Conservation (phyloP, 1,284 basidiomycete species). For the Ceratobasidium sp. region DNA sequence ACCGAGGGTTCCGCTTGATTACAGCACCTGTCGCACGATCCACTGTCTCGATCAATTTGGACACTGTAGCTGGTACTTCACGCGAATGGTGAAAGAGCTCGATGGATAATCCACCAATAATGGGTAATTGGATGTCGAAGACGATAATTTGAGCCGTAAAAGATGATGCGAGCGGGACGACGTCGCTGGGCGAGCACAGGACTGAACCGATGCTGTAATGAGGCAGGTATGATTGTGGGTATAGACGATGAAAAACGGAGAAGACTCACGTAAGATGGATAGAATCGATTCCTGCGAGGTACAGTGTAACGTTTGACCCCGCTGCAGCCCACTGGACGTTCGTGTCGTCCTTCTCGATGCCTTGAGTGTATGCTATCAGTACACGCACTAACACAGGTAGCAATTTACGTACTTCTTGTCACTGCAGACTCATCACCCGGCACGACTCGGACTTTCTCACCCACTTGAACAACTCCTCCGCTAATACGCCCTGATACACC, state of each 20-base stretch:
- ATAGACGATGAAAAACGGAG: neutral
- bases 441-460: constrained; percentile 86
- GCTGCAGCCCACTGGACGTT: constrained; percentile 89
- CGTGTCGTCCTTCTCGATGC: constrained; percentile 88
- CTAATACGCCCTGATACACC: constrained; percentile 90
- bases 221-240: neutral
- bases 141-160: constrained; percentile 93
- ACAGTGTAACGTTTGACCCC: constrained; percentile 89
- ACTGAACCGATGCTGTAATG: constrained; percentile 81
- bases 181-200: constrained; percentile 79
- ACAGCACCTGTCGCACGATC: constrained; percentile 85
- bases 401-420: constrained; percentile 75
- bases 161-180: constrained; percentile 79
- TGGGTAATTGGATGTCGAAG: constrained; percentile 92
- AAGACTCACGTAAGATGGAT: constrained; percentile 72
- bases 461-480: constrained; percentile 91
- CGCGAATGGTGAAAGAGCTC: constrained; percentile 96
- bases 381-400: neutral
- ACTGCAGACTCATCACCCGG: constrained; percentile 93
- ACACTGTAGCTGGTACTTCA: constrained; percentile 90
- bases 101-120: constrained; percentile 88
- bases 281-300: constrained; percentile 87
- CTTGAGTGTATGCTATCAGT: constrained; percentile 60
- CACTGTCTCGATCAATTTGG: constrained; percentile 80
- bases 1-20: constrained; percentile 86